Base-by-base conservation (phyloP, 2,329 filamentous ascomycete species). In the Botrytis byssoidea region DNA sequence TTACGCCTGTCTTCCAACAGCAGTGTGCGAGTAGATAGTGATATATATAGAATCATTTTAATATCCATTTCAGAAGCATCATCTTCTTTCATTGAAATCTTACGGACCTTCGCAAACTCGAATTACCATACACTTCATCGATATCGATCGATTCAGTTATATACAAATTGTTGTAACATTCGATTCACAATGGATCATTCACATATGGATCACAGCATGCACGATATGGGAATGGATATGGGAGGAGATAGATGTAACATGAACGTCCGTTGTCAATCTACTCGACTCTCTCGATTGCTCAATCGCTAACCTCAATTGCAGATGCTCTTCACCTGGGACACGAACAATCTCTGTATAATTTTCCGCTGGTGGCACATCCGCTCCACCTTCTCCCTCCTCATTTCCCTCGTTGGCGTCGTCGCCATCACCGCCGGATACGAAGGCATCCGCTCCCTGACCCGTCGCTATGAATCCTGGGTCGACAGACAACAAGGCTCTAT, bases 241-340 rank as follows among this genome's bases (percentile, higher is more conserved):
- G 90, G 89, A 86, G 85, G 85, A 72, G 84, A 84, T 77, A 89
- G 90, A 86, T 98, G 95, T 88, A 95, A 87, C 83, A 98, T 98
- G 94, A 97, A 95, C 83, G 95, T 95, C 85, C 80, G 91, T 55
- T 6, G 48, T 66, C 48, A 40, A 42, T 51, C 10, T 29, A 3
- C 14, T 29, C 29, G 6, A 57, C 6, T 48, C 32, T 22, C n/a
- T 32, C 16, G 7, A 57, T 18, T 16, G 29, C 18, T 35, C 40
- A 42, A 25, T 29, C 25, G 14, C 51, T 72, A 46, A 72, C 37
- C 18, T 22, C 22, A 35, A 48, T 46, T n/a, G 8, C 78, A 97
- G 94, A 98, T 98, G 95, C 90, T 98, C 78, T 99, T 99, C 86
- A 98, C 94, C 75, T 99, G 95, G 95, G 90, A 94, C 82, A 95